These are phyloP conservation scores for Phytophthora idaei DNA, from an alignment of 352 stramenopile genomes.

Conservation along the genomic window DNA sequence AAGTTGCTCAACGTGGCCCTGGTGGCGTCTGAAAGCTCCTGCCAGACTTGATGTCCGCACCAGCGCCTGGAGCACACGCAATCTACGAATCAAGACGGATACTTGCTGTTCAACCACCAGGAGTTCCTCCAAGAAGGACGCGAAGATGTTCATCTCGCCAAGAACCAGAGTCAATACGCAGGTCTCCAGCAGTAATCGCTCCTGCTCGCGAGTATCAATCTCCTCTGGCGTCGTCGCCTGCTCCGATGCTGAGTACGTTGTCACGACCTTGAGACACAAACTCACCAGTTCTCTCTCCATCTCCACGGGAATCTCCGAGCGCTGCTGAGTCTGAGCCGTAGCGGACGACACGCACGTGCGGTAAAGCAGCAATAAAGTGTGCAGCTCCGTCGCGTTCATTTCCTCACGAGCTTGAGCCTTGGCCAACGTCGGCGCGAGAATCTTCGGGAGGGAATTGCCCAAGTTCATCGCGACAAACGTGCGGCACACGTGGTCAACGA, in stretches of 20 bases:
- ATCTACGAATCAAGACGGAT: conserved; percentile 9
- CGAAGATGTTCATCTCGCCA: conserved; percentile 34
- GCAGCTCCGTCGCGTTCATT: conserved; percentile 51
- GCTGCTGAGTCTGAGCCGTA: conserved; percentile 20
- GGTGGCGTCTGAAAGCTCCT: conserved; percentile 45
- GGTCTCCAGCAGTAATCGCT: conserved; percentile 29
- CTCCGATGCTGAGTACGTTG: conserved; percentile 15
- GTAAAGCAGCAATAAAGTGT: conserved; percentile 72
- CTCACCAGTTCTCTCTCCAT: conserved; percentile 49
- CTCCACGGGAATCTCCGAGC: conserved; percentile 48
- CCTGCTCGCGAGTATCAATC: conserved; percentile 31
- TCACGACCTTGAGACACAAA: conserved; percentile 32
- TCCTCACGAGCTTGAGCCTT: conserved; percentile 45
- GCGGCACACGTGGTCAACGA: conserved; percentile 70
- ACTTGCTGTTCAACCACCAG: conserved; percentile 20
- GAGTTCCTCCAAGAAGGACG: conserved; percentile 32
- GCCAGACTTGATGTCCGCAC: conserved; percentile 44
- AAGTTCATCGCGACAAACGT: conserved; percentile 73
- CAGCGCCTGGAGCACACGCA: conserved; percentile 59
- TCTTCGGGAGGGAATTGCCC: conserved; percentile 67
- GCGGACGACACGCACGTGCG: conserved; percentile 56
- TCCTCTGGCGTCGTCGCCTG: conserved; percentile 19
- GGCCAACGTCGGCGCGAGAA: conserved; percentile 66
- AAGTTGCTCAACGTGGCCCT: conserved; percentile 33
- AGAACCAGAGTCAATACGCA: conserved; percentile 36